Conservation (phyloP, 805 yeast genomes). For the Phaffomyces antillensis region DNA sequence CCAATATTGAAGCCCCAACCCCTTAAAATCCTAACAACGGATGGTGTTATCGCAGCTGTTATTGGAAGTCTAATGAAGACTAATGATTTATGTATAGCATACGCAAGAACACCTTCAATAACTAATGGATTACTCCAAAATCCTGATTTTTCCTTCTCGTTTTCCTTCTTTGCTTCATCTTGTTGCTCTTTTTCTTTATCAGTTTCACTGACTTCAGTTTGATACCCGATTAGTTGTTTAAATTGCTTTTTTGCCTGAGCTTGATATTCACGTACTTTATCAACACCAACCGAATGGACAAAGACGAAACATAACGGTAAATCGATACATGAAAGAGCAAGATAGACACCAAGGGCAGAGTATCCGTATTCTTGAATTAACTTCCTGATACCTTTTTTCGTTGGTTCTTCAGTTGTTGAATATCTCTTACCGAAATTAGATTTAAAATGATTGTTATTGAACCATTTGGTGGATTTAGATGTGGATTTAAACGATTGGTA, state of each 20-base stretch:
- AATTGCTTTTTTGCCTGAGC: conserved; percentile 44
- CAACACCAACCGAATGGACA: conserved; percentile 87
- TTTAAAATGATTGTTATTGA: conserved; percentile 2
- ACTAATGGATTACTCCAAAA: conserved; percentile 38
- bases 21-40: conserved; percentile 56
- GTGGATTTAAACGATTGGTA: neutral
- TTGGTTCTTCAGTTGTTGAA: neutral
- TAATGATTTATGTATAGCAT: conserved; percentile 86
- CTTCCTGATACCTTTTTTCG: conserved; percentile 38
- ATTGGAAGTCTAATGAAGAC: conserved; percentile 80
- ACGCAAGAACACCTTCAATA: conserved; percentile 86
- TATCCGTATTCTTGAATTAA: conserved; percentile 84
- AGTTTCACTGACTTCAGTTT: conserved; percentile 32
- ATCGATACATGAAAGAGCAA: conserved; percentile 67
- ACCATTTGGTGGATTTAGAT: conserved; percentile 7
- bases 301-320: conserved; percentile 74
- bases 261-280: conserved; percentile 62
- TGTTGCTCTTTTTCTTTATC: conserved; percentile 17
- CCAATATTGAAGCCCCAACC: conserved; percentile 79
- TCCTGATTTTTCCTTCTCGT: conserved; percentile 7
- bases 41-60: conserved; percentile 88
- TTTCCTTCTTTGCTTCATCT: conserved; percentile 7
- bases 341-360: conserved; percentile 81
- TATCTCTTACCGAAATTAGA: neutral
- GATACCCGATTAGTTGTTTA: conserved; percentile 46